phyloP scores from a whole-genome alignment of 495 filamentous ascomycete genomes.

The Xanthoparmelia taractica region DNA sequence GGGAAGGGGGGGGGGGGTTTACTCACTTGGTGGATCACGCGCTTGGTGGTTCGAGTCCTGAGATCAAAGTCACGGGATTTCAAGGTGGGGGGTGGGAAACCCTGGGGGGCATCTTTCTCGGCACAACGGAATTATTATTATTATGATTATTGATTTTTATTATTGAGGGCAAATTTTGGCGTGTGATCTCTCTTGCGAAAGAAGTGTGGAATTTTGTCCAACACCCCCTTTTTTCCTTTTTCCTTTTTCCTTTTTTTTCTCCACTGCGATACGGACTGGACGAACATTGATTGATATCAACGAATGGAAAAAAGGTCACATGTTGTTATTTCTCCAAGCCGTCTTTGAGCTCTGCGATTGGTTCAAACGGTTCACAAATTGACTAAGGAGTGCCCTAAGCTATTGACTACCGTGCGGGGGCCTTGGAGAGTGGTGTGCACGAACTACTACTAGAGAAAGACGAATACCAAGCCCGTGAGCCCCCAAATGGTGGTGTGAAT shows the following conservation, averaged over 20 bases:
- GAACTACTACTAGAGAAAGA: slow-evolving; percentile 1
- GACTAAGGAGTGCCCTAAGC: background rate
- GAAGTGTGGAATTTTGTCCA: no score
- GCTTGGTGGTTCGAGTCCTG: slow-evolving; percentile 13
- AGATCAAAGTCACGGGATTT: slow-evolving; percentile 17
- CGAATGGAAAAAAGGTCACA: slow-evolving; percentile 3
- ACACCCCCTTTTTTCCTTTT: no score
- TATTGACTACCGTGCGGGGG: slow-evolving; percentile 1
- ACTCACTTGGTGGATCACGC: slow-evolving; percentile 18
- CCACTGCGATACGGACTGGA: background rate
- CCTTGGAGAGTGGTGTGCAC: slow-evolving; percentile 4
- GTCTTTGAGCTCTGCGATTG: slow-evolving; percentile 6
- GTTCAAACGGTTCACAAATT: background rate
- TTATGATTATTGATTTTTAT: background rate
- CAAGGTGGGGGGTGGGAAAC: slow-evolving; percentile 10
- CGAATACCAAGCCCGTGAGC: slow-evolving; percentile 13
- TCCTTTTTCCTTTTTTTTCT: no score
- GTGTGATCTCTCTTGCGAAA: background rate
- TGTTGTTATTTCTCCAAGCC: slow-evolving; percentile 12
- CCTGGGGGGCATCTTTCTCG: background rate
- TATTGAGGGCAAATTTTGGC: background rate
- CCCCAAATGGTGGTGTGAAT: background rate
- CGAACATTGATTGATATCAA: background rate
- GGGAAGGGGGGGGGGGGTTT: background rate
- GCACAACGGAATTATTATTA: background rate